These are phyloP conservation scores for Trichophaea hybrida DNA, from an alignment of 2,329 filamentous ascomycete species.

Conservation along the genomic window DNA sequence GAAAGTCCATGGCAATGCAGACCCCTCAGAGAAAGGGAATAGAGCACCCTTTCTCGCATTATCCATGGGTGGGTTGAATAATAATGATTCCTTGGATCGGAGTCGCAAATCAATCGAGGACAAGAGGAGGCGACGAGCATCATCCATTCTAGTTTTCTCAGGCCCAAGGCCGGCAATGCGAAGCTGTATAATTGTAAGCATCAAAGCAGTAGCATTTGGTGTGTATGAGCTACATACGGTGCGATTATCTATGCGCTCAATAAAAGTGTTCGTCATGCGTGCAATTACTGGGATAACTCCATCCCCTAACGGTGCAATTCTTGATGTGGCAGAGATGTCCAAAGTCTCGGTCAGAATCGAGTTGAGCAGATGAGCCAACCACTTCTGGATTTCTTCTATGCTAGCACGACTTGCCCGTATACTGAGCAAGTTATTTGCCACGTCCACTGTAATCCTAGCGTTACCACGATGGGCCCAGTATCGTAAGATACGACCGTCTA, in stretches of 20 bases:
- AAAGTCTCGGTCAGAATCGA: constrained; percentile 17
- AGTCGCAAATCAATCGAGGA: constrained; percentile 24
- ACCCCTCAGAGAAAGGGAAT: constrained; percentile 22
- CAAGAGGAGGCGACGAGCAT: constrained; percentile 25
- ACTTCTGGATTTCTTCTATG: constrained; percentile 22
- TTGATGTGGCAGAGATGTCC: constrained; percentile 21
- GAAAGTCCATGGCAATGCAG: constrained; percentile 23
- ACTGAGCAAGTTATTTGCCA: constrained; percentile 13
- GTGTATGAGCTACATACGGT: constrained; percentile 12
- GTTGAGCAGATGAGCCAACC: constrained; percentile 14
- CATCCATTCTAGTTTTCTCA: constrained; percentile 15
- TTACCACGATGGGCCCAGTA: constrained; percentile 16
- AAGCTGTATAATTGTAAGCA: constrained; percentile 18
- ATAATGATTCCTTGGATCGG: constrained; percentile 21
- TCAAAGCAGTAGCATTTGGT: neutral
- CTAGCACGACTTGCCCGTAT: constrained; percentile 20
- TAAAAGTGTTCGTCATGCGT: constrained; percentile 24
- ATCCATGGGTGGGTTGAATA: constrained; percentile 15
- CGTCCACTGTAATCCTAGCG: constrained; percentile 25
- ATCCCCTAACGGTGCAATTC: constrained; percentile 20
- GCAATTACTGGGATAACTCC: constrained; percentile 24
- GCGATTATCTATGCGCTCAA: constrained; percentile 19
- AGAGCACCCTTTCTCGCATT: constrained; percentile 17
- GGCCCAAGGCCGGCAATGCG: constrained; percentile 19
- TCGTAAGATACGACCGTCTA: constrained; percentile 21